Evolutionary conservation across 495 filamentous ascomycete genomes (phyloP), one percentile per base, ranked within the genome.

Genomic region (Penicillium psychrofluorescens): DNA sequence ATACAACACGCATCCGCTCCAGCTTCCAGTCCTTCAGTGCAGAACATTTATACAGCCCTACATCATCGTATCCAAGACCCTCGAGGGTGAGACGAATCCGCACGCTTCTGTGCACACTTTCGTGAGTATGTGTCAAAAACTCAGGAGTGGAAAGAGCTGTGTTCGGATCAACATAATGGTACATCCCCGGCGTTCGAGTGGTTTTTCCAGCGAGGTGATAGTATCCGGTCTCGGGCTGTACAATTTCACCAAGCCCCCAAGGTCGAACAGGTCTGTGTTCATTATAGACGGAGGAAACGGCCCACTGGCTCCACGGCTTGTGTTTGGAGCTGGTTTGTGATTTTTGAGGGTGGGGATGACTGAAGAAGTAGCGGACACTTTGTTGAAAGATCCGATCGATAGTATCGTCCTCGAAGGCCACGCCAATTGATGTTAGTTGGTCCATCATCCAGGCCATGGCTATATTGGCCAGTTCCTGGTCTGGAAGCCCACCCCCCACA

Each of bases 361-460:
- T 52, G 27, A 63, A 62, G 49, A 75, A 78, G 36, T 68, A 75
- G 22, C 64, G 55, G 6, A 63, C 62, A 34, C 63, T 75, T 12
- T 71, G 57, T 4, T 66, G 53, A 48, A 69, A 70, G 7, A 79
- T 63, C 15, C 65, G 58, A n/a, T 77, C 68, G 13, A 83, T 64
- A 6, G 72, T 62, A 28, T 74, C 70, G 27, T 74, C 58, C 36
- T 69, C 59, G 45, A 82, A 75, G 36, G 78, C 63, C 45, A 82
- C 76, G 6, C 81, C 74, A 11, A 84, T 76, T 6, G 75, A 77
- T 10, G 72, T 66, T 7, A 84, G 67, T 48, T 85, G 80, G 43
- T 79, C 73, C 71, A 86, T 80, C 82, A 86, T 86, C 84, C 84
- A 86, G 14, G 79, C 81, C 34, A 87, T 64, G 4, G 75, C 70